A percentile compares a stretch with the other conserved stretches of the same genome.
Evolutionary conservation across 768 basidiomycete species (phyloP).

Genomic region (Imleria badia): DNA sequence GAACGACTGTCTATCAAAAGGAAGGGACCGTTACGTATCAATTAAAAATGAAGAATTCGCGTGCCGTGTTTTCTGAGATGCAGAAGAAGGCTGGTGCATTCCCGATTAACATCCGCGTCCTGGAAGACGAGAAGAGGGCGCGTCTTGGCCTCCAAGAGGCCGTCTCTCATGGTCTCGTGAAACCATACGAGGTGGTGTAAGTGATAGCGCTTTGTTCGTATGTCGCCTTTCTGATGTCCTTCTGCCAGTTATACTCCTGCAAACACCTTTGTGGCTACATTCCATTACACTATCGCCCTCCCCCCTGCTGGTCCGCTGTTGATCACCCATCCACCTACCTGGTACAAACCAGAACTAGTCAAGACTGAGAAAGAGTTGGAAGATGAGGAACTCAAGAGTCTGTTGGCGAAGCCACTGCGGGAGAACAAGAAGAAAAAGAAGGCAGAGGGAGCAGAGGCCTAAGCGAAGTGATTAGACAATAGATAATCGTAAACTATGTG

Average conservation of each 20-base stretch:
- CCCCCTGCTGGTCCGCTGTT: slow-evolving; percentile 85
- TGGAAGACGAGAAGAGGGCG: slow-evolving; percentile 95
- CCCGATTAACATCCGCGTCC: slow-evolving; percentile 92
- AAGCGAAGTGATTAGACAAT: slow-evolving; percentile 26
- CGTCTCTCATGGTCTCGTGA: slow-evolving; percentile 89
- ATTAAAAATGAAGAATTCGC: slow-evolving; percentile 96
- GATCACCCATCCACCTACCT: slow-evolving; percentile 83
- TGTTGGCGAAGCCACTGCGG: slow-evolving; percentile 76
- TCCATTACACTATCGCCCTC: slow-evolving; percentile 96
- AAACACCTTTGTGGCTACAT: slow-evolving; percentile 86
- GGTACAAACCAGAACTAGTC: slow-evolving; percentile 92
- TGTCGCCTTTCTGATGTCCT: not conserved
- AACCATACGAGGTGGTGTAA: slow-evolving; percentile 92
- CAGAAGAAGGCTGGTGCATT: slow-evolving; percentile 98
- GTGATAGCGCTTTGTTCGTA: slow-evolving; percentile 30
- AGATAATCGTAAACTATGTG: slow-evolving; percentile 16
- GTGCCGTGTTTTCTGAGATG: slow-evolving; percentile 95
- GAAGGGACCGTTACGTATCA: slow-evolving; percentile 87
- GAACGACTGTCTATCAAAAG: slow-evolving; percentile 92
- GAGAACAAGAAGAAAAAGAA: slow-evolving; percentile 94
- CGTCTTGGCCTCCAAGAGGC: slow-evolving; percentile 96
- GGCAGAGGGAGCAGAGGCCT: slow-evolving; percentile 48
- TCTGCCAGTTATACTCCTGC: slow-evolving; percentile 70
- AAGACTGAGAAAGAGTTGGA: slow-evolving; percentile 88
- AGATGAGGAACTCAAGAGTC: slow-evolving; percentile 81